These are phyloP conservation scores for Botryotinia convoluta DNA, from an alignment of 2,329 filamentous ascomycete genomes.

Conservation along the genomic window DNA sequence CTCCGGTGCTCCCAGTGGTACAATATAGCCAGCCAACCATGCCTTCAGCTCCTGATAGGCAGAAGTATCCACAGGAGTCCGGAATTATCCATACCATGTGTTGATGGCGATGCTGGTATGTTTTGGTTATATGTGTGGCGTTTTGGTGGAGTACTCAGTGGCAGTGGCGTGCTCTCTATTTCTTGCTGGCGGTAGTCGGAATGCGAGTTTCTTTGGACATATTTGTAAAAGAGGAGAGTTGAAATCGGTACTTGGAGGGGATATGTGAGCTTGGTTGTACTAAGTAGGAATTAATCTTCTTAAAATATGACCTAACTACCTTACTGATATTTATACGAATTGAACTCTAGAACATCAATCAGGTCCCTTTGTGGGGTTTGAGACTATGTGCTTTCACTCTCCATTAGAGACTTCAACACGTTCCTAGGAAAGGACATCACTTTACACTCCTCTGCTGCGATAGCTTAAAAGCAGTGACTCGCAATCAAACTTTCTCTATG, in stretches of 20 bases:
- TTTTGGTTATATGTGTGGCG: too few relatives aligned
- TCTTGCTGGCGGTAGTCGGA: too few relatives aligned
- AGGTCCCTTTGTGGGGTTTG: accelerated
- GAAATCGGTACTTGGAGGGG: neutral
- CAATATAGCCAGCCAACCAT: too few relatives aligned
- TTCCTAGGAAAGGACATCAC: accelerated
- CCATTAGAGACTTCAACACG: neutral
- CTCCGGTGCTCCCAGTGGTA: too few relatives aligned
- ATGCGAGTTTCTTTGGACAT: too few relatives aligned
- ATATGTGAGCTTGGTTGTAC: neutral
- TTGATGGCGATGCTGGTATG: too few relatives aligned
- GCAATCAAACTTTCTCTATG: neutral
- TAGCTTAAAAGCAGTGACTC: neutral
- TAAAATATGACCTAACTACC: too few relatives aligned
- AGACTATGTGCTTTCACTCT: neutral
- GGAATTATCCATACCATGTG: too few relatives aligned
- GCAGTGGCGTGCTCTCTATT: too few relatives aligned
- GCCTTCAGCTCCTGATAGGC: too few relatives aligned
- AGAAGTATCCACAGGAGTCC: too few relatives aligned
- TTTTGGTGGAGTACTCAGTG: too few relatives aligned
- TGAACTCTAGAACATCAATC: neutral
- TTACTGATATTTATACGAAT: neutral
- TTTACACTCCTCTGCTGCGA: neutral
- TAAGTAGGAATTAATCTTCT: neutral
- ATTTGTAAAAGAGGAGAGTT: neutral